Evolutionary conservation across 768 basidiomycete species (phyloP), one percentile per base, ranked within the genome.

Genomic region (Roridomyces roridus): DNA sequence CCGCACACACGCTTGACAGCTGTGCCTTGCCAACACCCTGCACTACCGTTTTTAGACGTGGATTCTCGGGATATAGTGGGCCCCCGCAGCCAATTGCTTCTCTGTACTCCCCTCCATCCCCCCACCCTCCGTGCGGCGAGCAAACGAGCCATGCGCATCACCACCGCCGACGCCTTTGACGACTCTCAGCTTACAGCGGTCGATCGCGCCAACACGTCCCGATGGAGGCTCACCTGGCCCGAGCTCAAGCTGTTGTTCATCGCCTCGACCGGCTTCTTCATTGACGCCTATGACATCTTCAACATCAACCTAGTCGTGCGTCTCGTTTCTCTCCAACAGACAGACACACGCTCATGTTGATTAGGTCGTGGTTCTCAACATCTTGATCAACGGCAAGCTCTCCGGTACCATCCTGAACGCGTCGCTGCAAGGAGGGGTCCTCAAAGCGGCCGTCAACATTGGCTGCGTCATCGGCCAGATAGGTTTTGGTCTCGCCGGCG

Each of bases 241-340:
- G 55, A 57, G 44, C 24, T 51, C 12, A 57, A 57, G 48, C 55
- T 57, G 11, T n/a, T 57, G 9, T 11, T 46, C 10, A 57, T 57
- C 28, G 55, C 55, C 10, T 51, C 55, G 17, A 57, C 55, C 31
- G 55, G 55, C 7, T 57, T 57, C 44, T 57, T 57, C 49, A 57
- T 57, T 26, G n/a, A 57, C 20, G 55, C 55, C 3, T 57, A 57
- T n/a, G 55, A 57, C 23, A 34, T 57, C 28, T 57, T 57, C 43
- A 57, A 57, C 44, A 57, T 57, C 35, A 57, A 57, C 49, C 37
- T 57, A 36, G 55, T 57, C 37, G 55, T 57, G 50, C 10, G 42
- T 12, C 24, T 23, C 51, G 5, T 6, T 12, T 14, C 4, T 10
- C 21, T 31, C 6, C 41, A 4, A 6, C 20, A 6, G 29, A 25